Evolutionary conservation across 2,329 filamentous ascomycete genomes (phyloP).

Genomic region (Chaetomium sp.): DNA sequence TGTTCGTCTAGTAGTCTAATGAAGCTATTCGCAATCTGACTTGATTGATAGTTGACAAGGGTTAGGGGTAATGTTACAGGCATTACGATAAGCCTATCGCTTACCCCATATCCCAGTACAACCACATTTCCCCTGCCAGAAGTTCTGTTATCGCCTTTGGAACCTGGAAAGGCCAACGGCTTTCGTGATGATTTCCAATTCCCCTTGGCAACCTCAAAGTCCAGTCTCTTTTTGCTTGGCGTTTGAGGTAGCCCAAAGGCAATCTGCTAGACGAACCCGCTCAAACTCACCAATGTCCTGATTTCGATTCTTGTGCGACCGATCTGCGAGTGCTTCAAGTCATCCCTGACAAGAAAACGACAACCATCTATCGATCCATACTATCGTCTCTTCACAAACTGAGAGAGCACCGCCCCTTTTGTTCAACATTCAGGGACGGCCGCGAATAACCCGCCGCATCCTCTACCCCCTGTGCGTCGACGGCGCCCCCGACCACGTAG

Average conservation of each 20-base stretch:
- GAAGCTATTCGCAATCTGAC: not conserved
- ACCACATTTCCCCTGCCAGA: not conserved
- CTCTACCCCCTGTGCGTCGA: not conserved
- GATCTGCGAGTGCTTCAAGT: conserved; percentile 13
- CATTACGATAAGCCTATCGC: conserved; percentile 16
- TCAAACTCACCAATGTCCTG: conserved; percentile 25
- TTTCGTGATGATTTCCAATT: conserved; percentile 20
- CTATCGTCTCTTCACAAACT: not conserved
- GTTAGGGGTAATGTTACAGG: conserved; percentile 4
- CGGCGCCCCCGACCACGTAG: not conserved
- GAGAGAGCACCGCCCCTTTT: not conserved
- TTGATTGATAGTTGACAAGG: not conserved
- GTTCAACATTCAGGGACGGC: not conserved
- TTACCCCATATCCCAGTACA: not conserved
- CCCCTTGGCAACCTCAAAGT: not conserved
- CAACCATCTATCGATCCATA: not conserved
- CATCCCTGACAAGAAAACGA: conserved; percentile 7
- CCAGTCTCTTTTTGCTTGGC: not conserved
- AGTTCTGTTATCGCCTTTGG: too few relatives aligned
- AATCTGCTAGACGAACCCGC: conserved; percentile 15
- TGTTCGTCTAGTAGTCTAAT: not conserved
- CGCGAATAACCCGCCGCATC: not conserved
- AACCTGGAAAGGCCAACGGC: not conserved
- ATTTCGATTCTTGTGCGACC: conserved; percentile 26
- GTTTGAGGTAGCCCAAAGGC: conserved; percentile 2